These are phyloP conservation scores for Solanum clarkiae DNA, from an alignment of 257 asterid genomes.

Conservation along the genomic window DNA sequence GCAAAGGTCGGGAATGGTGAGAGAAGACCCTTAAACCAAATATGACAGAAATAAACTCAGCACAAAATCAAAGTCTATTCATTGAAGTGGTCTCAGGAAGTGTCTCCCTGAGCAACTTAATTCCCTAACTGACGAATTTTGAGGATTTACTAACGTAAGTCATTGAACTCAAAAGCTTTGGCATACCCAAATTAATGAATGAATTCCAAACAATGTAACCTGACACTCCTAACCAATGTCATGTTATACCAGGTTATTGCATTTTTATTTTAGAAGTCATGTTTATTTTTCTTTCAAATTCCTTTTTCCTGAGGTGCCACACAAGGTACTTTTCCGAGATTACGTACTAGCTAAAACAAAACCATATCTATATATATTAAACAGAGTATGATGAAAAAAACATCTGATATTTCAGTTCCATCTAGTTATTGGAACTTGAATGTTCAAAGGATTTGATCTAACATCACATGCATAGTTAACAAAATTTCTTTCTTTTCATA, in stretches of 20 bases:
- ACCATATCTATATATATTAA: neutral
- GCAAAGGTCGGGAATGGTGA: too few relatives aligned
- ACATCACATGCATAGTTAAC: neutral
- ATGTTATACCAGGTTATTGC: neutral
- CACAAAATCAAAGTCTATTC: neutral
- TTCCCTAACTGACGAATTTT: neutral
- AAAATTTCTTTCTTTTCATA: constrained; percentile 1
- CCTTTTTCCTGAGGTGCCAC: neutral
- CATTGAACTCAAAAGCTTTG: neutral
- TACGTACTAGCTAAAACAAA: neutral
- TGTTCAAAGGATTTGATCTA: neutral
- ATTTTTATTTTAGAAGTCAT: neutral
- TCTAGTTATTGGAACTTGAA: neutral
- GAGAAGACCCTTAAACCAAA: too few relatives aligned
- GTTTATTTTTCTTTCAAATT: neutral
- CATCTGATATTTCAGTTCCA: neutral
- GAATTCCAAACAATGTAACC: neutral
- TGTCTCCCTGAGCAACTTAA: neutral
- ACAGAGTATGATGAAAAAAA: neutral
- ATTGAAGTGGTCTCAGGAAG: neutral
- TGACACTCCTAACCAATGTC: neutral
- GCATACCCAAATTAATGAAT: neutral
- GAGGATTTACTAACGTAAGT: neutral
- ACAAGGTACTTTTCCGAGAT: neutral
- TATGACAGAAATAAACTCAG: too few relatives aligned